Base-by-base conservation (phyloP, 2,329 filamentous ascomycete genomes). In the Aspergillus sp. region DNA sequence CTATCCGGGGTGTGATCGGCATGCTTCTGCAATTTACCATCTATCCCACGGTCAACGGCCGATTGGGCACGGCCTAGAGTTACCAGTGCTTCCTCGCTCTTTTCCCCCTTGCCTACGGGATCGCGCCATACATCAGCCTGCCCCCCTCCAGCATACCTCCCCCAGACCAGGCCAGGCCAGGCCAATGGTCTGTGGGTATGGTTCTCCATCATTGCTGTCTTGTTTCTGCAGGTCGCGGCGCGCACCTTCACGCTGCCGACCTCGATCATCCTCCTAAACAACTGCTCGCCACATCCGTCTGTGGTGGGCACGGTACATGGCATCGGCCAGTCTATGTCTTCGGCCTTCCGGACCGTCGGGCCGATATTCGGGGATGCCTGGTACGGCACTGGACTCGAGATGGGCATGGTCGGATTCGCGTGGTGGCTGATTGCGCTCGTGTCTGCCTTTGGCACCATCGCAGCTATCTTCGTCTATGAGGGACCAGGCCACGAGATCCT, bases 41-140 rank as follows among this genome's bases (percentile, higher is more conserved):
- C 38, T 92, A 92, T 65, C 88, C 88, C 1, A 72, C 75, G 20
- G 77, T 90, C 36, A 89, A 88, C 45, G 76, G 79, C 6, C 80
- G 81, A 3, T 80, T 89, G 11, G 89, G 88, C 31, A 86, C 87
- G 7, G 75, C 89, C 57, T 77, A 79, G 40, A 87, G 85, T 53
- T 91, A 86, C 76, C 82, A 86, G 5, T 76, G 81, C 49, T 88
- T 84, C 45, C 77, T 91, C 4, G 77, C 84, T 51, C 78, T 86
- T 34, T 92, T 93, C 68, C 89, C 89, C 0, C 38, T 89, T 20
- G 81, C 85, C 1, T 93, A 92, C 69, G 78, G 83, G n/a, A 67
- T 88, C 16, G 80, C 87, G 1, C 89, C 89, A 0, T 91, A 86
- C 64, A 79, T 93, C 20, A 81, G 87, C 1, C 73, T 91, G 11